Evolutionary conservation across 2,329 filamentous ascomycete species (phyloP), one percentile per base, ranked within the genome.

Genomic region (Penicillium griseofulvum): DNA sequence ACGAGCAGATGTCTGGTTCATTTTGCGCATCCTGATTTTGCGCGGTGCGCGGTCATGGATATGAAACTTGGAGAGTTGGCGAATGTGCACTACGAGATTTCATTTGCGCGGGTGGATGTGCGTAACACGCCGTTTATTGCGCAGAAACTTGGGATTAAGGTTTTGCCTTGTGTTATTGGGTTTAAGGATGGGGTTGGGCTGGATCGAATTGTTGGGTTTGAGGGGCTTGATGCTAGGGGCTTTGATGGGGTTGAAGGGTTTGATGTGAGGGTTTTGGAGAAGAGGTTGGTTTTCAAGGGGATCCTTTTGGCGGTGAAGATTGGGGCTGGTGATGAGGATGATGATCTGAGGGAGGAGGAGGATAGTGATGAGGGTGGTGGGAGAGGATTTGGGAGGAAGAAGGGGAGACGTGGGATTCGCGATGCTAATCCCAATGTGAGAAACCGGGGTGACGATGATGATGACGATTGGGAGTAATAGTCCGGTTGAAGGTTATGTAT

Each of bases 21-120:
- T 67, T 87, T 87, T 69, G 83, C 81, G 68, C 85, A 87, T 65
- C 78, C 83, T 3, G 84, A 87, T 65, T 87, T 87, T 69, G 77
- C 80, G 19, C 80, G 84, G 52, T 87, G 84, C 70, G 72, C 74
- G 11, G 79, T 83, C 52, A 87, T 87, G 84, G 84, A 87, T 66
- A 74, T 74, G 46, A 82, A 83, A 67, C 74, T 87, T 11, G 74
- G 79, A 46, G 71, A 78, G 24, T 66, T 79, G 34, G 73, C 75
- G 22, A 57, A 62, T 41, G 65, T 57, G 33, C 75, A 78, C 56
- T 66, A 74, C 49, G 75, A 77, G 51, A 70, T 75, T 14, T 70
- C 73, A 6, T 80, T 80, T 64, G 74, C 75, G 34, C 71, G 72
- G 14, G 73, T 77, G 11, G 74, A 79, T 63, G 78, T 79, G 51